Evolutionary conservation across 1,284 basidiomycete species (phyloP).

Genomic region (Ustanciosporium gigantosporum): DNA sequence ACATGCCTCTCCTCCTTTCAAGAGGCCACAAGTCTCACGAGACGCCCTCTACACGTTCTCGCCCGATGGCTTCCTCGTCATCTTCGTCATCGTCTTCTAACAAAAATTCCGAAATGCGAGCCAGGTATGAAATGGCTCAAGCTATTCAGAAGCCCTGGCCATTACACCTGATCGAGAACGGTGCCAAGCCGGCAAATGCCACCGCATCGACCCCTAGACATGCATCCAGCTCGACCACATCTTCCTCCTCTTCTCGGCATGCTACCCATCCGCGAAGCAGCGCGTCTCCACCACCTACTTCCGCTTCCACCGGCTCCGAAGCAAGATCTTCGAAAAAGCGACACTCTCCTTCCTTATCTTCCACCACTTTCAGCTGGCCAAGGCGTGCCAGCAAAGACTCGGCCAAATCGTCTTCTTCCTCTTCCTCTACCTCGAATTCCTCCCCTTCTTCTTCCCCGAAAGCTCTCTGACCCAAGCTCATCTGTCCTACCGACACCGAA

Average conservation of each 20-base stretch:
- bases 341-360: not conserved
- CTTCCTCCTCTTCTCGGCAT: not conserved
- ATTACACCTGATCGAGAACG: conserved; percentile 31
- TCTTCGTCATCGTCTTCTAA: not conserved
- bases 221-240: not conserved
- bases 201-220: not conserved
- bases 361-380: not conserved
- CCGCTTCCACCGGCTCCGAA: not conserved
- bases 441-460: not conserved
- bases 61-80: not conserved
- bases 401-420: not conserved
- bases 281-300: not conserved
- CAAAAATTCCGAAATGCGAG: conserved; percentile 17
- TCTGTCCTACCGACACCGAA: too few relatives aligned
- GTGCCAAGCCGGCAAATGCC: conserved; percentile 11
- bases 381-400: not conserved
- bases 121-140: conserved; percentile 37
- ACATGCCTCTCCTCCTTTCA: not conserved
- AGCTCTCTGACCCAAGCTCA: not conserved
- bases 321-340: not conserved
- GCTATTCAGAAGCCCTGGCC: conserved; percentile 41
- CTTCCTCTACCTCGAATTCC: not conserved
- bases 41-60: not conserved
- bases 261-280: not conserved
- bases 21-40: not conserved